Base-by-base conservation (phyloP, 768 basidiomycete genomes). In the Nidularia sp. region DNA sequence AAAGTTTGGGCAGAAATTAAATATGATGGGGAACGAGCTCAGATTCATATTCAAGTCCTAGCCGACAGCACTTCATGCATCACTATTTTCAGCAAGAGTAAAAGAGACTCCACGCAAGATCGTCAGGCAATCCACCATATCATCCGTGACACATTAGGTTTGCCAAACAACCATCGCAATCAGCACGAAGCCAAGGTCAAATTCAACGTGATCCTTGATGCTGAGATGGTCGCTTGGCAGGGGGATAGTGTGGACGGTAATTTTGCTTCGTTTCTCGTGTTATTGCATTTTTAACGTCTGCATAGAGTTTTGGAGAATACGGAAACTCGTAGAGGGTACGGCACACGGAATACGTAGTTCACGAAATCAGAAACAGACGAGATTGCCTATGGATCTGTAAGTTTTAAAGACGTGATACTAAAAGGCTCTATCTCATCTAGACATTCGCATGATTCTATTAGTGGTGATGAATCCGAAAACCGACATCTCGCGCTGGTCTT, bases 11-110 rank as follows among this genome's bases (percentile, higher is more conserved):
- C 87, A 1, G 94, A 98, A 69, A 93, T 85, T 0, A 98, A 98
- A 66, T 95, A 95, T 64, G 94, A 96, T 53, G 94, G 94, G 7
- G 93, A 96, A 67, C 79, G 94, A n/a, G 86, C 93, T 50, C 94
- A 98, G 59, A 92, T 95, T 29, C 94, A 98, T 61, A 79, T 93
- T 22, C 74, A 85, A 60, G 62, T 85, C 2, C 54, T 60, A 4
- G 60, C 58, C 3, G 64, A 72, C 10, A 64, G 59, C 0, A 57
- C 64, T 4, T 66, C 76, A 4, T 70, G 69, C 34, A 87, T 95
- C 54, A 84, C 70, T 1, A 93, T 96, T 39, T 93, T 87, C 64
- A 93, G 90, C 71, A 96, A 98, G 68, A 93, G 88, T 60, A 85
- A 81, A 52, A 70, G 93, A 13, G 83, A 96, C 60, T 93, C 89